A percentile compares a stretch with the other conserved stretches of the same genome.
Conservation (phyloP, 495 filamentous ascomycete genomes). For the Aspergillus haitiensis region DNA sequence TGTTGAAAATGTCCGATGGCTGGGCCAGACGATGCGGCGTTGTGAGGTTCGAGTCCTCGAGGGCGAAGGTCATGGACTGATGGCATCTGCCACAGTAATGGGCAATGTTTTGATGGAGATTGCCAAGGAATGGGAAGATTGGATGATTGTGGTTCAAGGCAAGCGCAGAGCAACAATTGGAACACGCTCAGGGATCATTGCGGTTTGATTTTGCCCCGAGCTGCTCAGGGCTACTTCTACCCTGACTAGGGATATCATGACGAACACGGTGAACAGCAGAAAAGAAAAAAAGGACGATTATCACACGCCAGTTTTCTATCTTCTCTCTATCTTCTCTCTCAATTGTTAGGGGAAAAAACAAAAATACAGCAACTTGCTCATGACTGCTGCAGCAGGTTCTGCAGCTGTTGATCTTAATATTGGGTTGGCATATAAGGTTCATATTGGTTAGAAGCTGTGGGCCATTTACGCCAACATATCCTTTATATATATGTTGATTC, state of each 20-base stretch:
- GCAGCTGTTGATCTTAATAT: constrained; percentile 20
- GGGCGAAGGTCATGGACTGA: constrained; percentile 92
- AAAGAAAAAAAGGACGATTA: constrained; percentile 1
- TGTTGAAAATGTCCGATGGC: constrained; percentile 91
- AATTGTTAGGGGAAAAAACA: no score
- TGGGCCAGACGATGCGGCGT: constrained; percentile 87
- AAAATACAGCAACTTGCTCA: constrained; percentile 4
- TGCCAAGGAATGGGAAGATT: constrained; percentile 91
- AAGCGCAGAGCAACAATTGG: constrained; percentile 38
- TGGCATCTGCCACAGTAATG: constrained; percentile 95
- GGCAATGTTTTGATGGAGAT: constrained; percentile 90
- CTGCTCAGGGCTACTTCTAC: not conserved
- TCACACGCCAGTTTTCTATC: not conserved
- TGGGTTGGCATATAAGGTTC: not conserved
- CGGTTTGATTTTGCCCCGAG: constrained; percentile 18
- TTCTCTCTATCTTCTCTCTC: no score
- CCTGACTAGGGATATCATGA: not conserved
- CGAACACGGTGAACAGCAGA: not conserved
- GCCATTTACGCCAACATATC: constrained; percentile 4
- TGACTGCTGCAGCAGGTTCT: constrained; percentile 32
- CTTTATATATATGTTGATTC: constrained; percentile 15
- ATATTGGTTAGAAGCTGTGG: constrained; percentile 1
- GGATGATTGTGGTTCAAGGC: constrained; percentile 65
- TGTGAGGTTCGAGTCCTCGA: constrained; percentile 91
- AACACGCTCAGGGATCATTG: constrained; percentile 27